Percentiles rank a stretch among this genome's conserved stretches.
Conservation (phyloP, 1,139 yeast species). For the Taphrina betulina region DNA sequence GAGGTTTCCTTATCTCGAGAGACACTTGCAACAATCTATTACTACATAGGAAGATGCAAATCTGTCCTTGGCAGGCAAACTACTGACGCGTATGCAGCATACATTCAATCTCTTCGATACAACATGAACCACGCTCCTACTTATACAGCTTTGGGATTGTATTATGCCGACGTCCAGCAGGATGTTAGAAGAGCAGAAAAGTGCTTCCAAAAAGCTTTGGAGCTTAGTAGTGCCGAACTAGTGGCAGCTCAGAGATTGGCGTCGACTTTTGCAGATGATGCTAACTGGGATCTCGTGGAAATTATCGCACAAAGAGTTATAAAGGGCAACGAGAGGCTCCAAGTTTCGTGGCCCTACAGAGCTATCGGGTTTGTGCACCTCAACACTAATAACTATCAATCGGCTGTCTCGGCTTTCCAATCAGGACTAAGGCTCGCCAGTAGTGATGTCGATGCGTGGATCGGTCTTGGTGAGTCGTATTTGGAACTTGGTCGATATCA, state of each 20-base stretch:
- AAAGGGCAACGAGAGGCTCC: slow-evolving; percentile 38
- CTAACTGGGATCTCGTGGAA: slow-evolving; percentile 86
- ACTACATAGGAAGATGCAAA: not conserved
- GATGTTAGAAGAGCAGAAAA: slow-evolving; percentile 74
- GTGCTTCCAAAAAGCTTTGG: slow-evolving; percentile 88
- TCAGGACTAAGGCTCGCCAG: slow-evolving; percentile 70
- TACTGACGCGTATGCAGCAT: slow-evolving; percentile 44
- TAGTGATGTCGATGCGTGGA: slow-evolving; percentile 76
- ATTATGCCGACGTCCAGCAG: slow-evolving; percentile 58
- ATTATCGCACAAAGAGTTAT: slow-evolving; percentile 52
- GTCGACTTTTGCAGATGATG: slow-evolving; percentile 59
- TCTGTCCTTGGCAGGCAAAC: not conserved
- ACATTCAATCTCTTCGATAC: slow-evolving; percentile 53
- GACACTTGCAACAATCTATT: slow-evolving; percentile 6
- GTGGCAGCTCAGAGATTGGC: slow-evolving; percentile 73
- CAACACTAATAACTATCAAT: slow-evolving; percentile 55
- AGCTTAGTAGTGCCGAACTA: slow-evolving; percentile 73
- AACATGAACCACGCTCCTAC: slow-evolving; percentile 43
- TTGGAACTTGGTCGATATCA: slow-evolving; percentile 77
- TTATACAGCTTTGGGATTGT: slow-evolving; percentile 69
- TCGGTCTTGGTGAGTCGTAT: slow-evolving; percentile 93
- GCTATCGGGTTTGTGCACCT: slow-evolving; percentile 77
- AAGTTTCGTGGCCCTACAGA: slow-evolving; percentile 77
- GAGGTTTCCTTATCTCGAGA: not conserved
- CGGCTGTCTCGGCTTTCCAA: slow-evolving; percentile 87